Base-by-base conservation (phyloP, 306 rosid genomes). In the Lithocarpus polystachyus region DNA sequence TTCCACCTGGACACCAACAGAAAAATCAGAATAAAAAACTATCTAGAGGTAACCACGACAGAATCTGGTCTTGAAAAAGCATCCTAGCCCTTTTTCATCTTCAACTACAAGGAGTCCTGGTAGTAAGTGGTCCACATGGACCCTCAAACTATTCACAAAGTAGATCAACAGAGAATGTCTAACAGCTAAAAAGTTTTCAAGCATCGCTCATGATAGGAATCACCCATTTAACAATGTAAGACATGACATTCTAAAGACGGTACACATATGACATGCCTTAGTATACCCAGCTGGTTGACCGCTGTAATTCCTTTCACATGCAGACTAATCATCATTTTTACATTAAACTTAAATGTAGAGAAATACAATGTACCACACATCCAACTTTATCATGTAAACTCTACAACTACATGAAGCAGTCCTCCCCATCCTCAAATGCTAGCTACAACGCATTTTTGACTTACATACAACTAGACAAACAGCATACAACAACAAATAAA, bases 1-100 rank as follows among this genome's bases (percentile, higher is more conserved):
- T 88, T 74, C 99, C 98, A 73, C 99, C 98, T 93, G 80, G 43
- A 73, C 73, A 45, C 75, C 75, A 85, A 76, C 48, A 70, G 56
- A 83, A 70, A 68, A 43, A 79, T 78, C 37, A 79, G 40, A 82
- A 52, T 71, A 35, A 43, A 75, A 73, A 76, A 31, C 75, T 6
- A 33, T 59, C 19, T 72, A 72, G 26, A 67, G 52, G 24, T 72
- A 56, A 48, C 65, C 9, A 35, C 6, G 17, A 68, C 70, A 76
- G 70, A 31, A 23, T n/a, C 23, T 37, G 60, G 48, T 31, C 53
- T 37, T 13, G 55, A 22, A 3, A 74, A n/a, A 24, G 53, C 73
- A 61, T 68, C 67, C 62, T 68, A 68, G 61, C 61, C 67, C 22
- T 22, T 69, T 72, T 61, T 82, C 80, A 56, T 14, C 61, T 61